Evolutionary conservation across 2,329 filamentous ascomycete species (phyloP).

Genomic region (Fusarium camptoceras): DNA sequence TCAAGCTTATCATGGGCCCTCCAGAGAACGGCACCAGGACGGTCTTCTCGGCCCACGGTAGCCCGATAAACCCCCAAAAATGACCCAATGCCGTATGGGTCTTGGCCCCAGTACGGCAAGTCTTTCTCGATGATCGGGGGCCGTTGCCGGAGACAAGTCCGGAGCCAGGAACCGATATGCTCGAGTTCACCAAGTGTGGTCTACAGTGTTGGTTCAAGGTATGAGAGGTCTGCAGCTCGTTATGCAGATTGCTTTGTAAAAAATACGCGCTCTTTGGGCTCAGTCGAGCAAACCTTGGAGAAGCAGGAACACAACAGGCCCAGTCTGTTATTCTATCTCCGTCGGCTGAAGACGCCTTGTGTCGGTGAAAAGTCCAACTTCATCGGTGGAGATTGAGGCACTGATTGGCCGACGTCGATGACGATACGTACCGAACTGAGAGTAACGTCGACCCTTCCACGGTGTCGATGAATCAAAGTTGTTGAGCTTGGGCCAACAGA

Average conservation of each 20-base stretch:
- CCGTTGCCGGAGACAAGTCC: conserved; percentile 15
- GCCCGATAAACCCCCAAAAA: conserved; percentile 13
- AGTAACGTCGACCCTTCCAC: conserved; percentile 13
- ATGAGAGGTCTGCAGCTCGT: neutral
- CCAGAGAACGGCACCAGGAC: neutral
- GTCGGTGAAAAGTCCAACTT: conserved; percentile 31
- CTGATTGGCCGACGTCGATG: conserved; percentile 11
- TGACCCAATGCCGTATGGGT: conserved; percentile 4
- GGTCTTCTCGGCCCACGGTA: conserved; percentile 29
- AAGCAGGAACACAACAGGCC: neutral
- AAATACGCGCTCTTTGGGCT: neutral
- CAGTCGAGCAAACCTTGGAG: neutral
- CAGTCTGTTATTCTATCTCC: neutral
- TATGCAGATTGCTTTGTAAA: neutral
- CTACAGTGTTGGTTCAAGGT: neutral
- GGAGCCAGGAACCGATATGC: conserved; percentile 8
- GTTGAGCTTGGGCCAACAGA: conserved; percentile 23
- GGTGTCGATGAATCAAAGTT: conserved; percentile 15
- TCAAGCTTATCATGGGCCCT: neutral
- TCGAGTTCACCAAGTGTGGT: neutral
- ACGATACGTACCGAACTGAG: neutral
- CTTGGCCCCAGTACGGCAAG: conserved; percentile 9
- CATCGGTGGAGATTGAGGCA: conserved; percentile 7
- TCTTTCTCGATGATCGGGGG: conserved; percentile 17
- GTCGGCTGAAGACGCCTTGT: conserved; percentile 36